Evolutionary conservation across 2,329 filamentous ascomycete genomes (phyloP).

Genomic region (Colletotrichum sp.): DNA sequence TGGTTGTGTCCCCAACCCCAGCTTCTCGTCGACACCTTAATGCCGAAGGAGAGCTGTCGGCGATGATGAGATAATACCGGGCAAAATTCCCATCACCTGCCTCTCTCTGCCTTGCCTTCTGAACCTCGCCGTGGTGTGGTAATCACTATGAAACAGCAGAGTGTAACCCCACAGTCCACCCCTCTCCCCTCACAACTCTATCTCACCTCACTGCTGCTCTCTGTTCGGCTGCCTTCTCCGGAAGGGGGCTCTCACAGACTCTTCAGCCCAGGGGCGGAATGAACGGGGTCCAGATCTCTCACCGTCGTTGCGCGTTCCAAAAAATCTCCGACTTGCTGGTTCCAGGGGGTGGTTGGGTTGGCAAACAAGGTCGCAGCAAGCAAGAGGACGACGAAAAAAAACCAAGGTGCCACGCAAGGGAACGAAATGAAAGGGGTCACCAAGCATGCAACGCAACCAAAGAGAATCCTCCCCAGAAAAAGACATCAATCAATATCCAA

Average conservation of each 20-base stretch:
- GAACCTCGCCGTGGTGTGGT: background rate
- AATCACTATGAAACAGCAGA: background rate
- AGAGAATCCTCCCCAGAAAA: background rate
- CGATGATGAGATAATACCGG: background rate
- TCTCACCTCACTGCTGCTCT: background rate
- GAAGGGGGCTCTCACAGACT: background rate
- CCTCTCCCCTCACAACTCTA: background rate
- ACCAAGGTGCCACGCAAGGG: background rate
- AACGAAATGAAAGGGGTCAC: background rate
- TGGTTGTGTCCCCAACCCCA: background rate
- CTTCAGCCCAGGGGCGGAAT: background rate
- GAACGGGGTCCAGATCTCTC: background rate
- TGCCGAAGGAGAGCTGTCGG: background rate
- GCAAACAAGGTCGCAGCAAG: background rate
- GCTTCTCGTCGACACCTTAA: background rate
- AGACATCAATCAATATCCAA: background rate
- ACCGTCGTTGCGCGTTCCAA: background rate
- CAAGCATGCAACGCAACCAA: background rate
- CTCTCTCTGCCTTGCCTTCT: background rate
- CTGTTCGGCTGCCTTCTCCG: background rate
- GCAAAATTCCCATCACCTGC: background rate
- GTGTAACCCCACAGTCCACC: background rate
- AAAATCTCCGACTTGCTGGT: background rate
- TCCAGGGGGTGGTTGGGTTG: background rate
- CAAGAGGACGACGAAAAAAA: background rate